Base-by-base conservation (phyloP, 164 flowering plant species). In the Hamamelis virginiana region DNA sequence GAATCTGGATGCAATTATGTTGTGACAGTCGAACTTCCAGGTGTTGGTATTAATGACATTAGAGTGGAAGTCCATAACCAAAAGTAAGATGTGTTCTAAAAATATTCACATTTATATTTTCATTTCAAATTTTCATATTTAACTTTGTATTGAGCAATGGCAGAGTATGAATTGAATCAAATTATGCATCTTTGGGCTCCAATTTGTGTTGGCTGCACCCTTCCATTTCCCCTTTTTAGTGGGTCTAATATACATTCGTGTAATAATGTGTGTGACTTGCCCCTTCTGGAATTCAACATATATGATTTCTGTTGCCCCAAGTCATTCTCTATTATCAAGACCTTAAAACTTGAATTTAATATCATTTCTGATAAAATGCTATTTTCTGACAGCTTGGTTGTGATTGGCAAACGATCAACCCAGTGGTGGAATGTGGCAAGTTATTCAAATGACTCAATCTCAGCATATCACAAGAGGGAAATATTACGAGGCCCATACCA, bases 21-120 rank as follows among this genome's bases (percentile, higher is more conserved):
- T 60, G 64, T 91, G 65, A 79, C 78, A 8, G 59, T 91, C 22
- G 95, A 93, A 78, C 78, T 91, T 75, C 96, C 96, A 21, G 96
- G 98, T 12, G 84, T 87, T 51, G 75, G 64, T 41, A 76, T 65
- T 41, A 75, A 73, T 59, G 81, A 80, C 67, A 78, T 89, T 10
- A 84, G 80, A 75, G 95, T 93, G 69, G 95, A 91, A 71, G 80
- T 89, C 33, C 80, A 84, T 73, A 78, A 84, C 66, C 69, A 66
- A 69, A 86, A 79, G 96, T 91, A 91, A 78, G 80, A 70, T 50
- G 9, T 41, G n/a, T 15, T n/a, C 33, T 55, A 11, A 43, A n/a
- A 52, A 5, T 22, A n/a, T 41, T 4, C 65, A 43, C 27, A 19
- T 15, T 14, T 62, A 8, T 51, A 5, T n/a, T 51, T n/a, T 19